Base-by-base conservation (phyloP, 345 rosid genomes). In the Arabidopsis suecica region DNA sequence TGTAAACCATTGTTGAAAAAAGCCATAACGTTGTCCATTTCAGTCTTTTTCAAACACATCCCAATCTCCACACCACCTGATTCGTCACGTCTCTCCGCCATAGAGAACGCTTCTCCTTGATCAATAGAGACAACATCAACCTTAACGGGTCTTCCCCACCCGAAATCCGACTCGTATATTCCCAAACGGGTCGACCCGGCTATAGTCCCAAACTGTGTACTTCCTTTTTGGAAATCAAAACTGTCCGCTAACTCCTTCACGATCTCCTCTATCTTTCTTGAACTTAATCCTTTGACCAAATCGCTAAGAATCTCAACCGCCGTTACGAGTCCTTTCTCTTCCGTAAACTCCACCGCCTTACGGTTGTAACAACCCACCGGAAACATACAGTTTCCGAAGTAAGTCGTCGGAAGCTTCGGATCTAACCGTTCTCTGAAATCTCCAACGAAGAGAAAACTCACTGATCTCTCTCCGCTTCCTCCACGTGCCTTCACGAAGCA, bases 1-100 rank as follows among this genome's bases (percentile, higher is more conserved):
- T 34, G 37, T 61, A 76, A 50, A 18, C 75, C 80, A 61, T n/a
- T 40, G 33, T 50, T 9, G 50, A 76, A 62, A 3, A 22, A 6
- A 14, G 58, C 5, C 55, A 54, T 0, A 14, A 69, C 61, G 0
- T 7, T n/a, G 37, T 62, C 80, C 54, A 68, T 13, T 5, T 76
- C 80, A 30, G 9, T 1, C 55, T 59, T 76, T 33, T 76, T 41
- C 40, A 69, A 0, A 36, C 70, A 61, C 40, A 82, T 1, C 6
- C 82, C 81, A 18, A 82, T 47, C 68, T 79, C 83, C 0, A 83
- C 61, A 0, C 80, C 82, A 38, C 77, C 81, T 3, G 51, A 1
- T 28, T 49, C 80, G 5, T 76, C 57, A 61, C 50, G 71, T 57
- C 61, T 60, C 65, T 69, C 79, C 6, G 56, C 71, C 79, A 80